Percentiles rank a stretch among this genome's conserved stretches.
Evolutionary conservation across 345 rosid species (phyloP).

Genomic region (Xanthoceras sorbifolium): DNA sequence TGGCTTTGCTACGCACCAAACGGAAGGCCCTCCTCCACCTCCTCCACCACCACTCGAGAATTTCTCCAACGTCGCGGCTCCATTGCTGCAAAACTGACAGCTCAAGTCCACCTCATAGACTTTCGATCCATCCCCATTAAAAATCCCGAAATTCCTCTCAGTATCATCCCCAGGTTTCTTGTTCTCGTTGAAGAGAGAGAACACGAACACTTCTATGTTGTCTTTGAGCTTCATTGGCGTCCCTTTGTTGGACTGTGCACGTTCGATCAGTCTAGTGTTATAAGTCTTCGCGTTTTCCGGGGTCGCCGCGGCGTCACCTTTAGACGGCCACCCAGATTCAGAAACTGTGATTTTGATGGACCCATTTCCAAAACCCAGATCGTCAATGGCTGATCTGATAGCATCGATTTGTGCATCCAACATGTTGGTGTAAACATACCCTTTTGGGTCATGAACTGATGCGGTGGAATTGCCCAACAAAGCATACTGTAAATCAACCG

Average conservation of each 20-base stretch:
- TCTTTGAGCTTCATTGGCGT: conserved; percentile 59
- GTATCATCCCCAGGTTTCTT: conserved; percentile 49
- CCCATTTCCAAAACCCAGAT: conserved; percentile 50
- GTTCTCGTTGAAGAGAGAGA: conserved; percentile 70
- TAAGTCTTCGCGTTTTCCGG: conserved; percentile 52
- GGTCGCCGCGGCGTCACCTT: conserved; percentile 54
- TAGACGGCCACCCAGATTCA: conserved; percentile 72
- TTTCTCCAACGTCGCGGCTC: conserved; percentile 35
- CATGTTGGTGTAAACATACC: conserved; percentile 52
- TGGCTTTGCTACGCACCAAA: conserved; percentile 78
- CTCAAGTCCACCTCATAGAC: conserved; percentile 58
- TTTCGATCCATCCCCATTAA: conserved; percentile 63
- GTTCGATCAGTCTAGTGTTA: conserved; percentile 59
- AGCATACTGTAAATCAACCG: conserved; percentile 55
- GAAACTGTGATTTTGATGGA: conserved; percentile 46
- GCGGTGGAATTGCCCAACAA: conserved; percentile 50
- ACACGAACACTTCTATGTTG: conserved; percentile 48
- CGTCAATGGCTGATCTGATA: conserved; percentile 52
- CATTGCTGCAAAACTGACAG: conserved; percentile 55
- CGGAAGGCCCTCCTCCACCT: conserved; percentile 51
- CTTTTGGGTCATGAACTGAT: conserved; percentile 60
- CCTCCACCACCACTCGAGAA: conserved; percentile 13
- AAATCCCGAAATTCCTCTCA: conserved; percentile 65
- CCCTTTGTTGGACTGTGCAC: conserved; percentile 54
- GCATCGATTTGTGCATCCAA: conserved; percentile 71